Evolutionary conservation across 495 filamentous ascomycete genomes (phyloP).

Genomic region (Penicillium riverlandense): DNA sequence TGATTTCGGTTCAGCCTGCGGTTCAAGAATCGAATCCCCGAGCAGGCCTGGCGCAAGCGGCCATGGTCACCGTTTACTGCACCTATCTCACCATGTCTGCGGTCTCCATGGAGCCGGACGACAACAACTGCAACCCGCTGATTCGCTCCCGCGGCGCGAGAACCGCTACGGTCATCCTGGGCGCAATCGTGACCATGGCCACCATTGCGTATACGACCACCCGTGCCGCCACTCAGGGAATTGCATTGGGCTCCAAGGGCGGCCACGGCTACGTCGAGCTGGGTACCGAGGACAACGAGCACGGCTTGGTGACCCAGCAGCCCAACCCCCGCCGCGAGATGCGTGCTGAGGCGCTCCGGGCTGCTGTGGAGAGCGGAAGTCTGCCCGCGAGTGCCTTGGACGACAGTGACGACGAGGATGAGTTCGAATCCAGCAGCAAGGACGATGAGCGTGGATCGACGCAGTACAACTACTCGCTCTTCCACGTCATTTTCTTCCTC

Average conservation of each 20-base stretch:
- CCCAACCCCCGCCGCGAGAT: conserved; percentile 77
- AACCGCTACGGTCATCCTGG: conserved; percentile 80
- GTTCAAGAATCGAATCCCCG: conserved; percentile 90
- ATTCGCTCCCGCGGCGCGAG: conserved; percentile 84
- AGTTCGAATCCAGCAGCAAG: conserved; percentile 42
- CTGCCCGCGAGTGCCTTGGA: conserved; percentile 86
- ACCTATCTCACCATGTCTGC: conserved; percentile 98
- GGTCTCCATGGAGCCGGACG: conserved; percentile 97
- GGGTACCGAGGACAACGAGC: conserved; percentile 64
- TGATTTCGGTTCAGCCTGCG: conserved; percentile 79
- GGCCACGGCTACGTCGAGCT: conserved; percentile 52
- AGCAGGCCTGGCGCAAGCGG: conserved; percentile 89
- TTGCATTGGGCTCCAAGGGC: conserved; percentile 67
- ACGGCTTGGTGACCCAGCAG: conserved; percentile 85
- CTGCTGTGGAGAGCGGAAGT: conserved; percentile 84
- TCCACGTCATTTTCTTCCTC: conserved; percentile 97
- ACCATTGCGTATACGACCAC: conserved; percentile 98
- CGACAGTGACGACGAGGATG: conserved; percentile 66
- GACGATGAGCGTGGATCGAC: conserved; percentile 87
- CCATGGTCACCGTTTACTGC: conserved; percentile 97
- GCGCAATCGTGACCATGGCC: conserved; percentile 92
- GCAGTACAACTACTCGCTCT: conserved; percentile 93
- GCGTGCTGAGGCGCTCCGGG: conserved; percentile 83
- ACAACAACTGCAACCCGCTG: conserved; percentile 88
- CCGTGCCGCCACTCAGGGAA: conserved; percentile 87